Evolutionary conservation across 2,329 filamentous ascomycete genomes (phyloP).

Genomic region (Phialophora verrucosa): DNA sequence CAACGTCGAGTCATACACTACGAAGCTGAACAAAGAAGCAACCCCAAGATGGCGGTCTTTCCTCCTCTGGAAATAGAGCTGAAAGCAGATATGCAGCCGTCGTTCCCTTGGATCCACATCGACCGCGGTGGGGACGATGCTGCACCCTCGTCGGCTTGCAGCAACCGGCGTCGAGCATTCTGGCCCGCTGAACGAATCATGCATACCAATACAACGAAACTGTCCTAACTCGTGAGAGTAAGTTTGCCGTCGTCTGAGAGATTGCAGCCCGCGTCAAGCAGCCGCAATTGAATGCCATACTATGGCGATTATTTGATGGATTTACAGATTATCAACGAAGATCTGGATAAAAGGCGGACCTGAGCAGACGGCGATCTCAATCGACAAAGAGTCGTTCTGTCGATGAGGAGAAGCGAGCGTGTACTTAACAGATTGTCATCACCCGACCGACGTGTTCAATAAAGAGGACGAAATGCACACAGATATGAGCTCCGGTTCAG

Average conservation of each 20-base stretch:
- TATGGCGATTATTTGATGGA: background rate
- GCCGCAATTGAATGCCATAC: too few relatives aligned
- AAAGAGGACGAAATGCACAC: too few relatives aligned
- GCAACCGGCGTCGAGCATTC: too few relatives aligned
- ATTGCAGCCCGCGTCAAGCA: background rate
- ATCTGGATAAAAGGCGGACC: too few relatives aligned
- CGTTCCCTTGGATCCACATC: too few relatives aligned
- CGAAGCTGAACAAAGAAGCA: background rate
- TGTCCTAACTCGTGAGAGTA: background rate
- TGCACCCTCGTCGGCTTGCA: too few relatives aligned
- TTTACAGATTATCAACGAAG: background rate
- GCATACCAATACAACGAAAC: too few relatives aligned
- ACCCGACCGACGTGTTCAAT: too few relatives aligned
- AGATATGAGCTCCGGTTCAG: too few relatives aligned
- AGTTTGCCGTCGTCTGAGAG: background rate
- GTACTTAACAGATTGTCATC: too few relatives aligned
- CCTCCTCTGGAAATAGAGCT: background rate
- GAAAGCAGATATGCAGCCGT: background rate
- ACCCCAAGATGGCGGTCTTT: background rate
- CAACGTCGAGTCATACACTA: background rate
- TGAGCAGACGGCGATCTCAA: background rate
- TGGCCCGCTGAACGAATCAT: too few relatives aligned
- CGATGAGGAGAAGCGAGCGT: background rate
- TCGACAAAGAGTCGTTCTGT: background rate
- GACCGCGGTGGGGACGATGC: too few relatives aligned